Evolutionary conservation across 345 rosid species (phyloP), one percentile per base, ranked within the genome.

Genomic region (Melaleuca quinquenervia): DNA sequence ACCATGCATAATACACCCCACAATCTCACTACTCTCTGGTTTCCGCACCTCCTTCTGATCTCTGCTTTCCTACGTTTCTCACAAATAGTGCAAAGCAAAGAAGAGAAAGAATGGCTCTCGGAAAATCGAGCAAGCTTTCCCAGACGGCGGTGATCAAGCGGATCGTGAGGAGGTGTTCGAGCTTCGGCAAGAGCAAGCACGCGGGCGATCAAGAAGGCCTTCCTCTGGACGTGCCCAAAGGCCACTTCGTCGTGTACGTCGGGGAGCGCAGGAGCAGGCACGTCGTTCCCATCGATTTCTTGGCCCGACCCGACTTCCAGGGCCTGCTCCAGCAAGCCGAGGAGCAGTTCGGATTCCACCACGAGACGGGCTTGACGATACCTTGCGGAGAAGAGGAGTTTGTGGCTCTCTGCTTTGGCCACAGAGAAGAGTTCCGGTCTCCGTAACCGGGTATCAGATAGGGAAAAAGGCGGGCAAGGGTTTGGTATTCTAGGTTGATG

Each of bases 221-320:
- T 9, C 92, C 91, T 6, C 22, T 89, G 52, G 93, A 91, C 27
- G 93, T 91, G 44, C 93, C 93, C 11, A 91, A 88, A 70, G 93
- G 93, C 2, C 93, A 91, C 86, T 91, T 91, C 55, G 92, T 89
- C 9, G 93, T 91, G 36, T 91, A 91, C 64, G 93, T 91, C n/a
- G 93, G 93, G 36, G 90, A 89, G 85, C 87, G 88, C 80, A 84
- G 93, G 86, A 88, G 87, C 16, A 87, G 93, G 58, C 87, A 90
- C 86, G 89, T 91, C 56, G 90, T 91, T 29, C 93, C 93, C 0
- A 89, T 91, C 80, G 85, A 91, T 1, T 84, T 89, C 85, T 26
- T 91, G 84, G 83, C 86, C 52, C 87, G 87, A 52, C 93, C 93
- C 8, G 89, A 91, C 84, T 91, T 91, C 85, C 93, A 90, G 87